Conservation (phyloP, 2,329 filamentous ascomycete species). For the Fusarium nanum region DNA sequence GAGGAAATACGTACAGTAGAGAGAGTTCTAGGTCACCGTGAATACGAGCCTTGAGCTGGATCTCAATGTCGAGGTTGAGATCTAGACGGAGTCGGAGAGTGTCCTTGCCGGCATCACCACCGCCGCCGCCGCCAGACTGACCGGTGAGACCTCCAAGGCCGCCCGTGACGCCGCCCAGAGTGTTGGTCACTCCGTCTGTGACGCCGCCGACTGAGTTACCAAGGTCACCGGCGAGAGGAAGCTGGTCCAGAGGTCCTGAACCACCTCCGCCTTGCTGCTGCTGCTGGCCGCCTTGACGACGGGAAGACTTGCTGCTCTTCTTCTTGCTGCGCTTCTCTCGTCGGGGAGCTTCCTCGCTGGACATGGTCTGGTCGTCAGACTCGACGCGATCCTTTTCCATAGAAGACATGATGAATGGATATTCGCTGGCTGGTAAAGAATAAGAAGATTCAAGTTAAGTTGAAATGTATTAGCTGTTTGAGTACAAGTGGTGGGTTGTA, state of each 20-base stretch:
- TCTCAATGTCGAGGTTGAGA: constrained; percentile 85
- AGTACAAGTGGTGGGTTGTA: not conserved
- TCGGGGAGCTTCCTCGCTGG: constrained; percentile 43
- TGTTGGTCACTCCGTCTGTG: constrained; percentile 56
- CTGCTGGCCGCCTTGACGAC: constrained; percentile 39
- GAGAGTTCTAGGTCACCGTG: constrained; percentile 85
- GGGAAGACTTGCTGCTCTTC: constrained; percentile 46
- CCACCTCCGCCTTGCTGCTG: constrained; percentile 24
- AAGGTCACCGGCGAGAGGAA: constrained; percentile 52
- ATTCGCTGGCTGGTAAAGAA: constrained; percentile 5
- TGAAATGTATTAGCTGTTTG: constrained; percentile 15
- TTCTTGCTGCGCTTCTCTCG: constrained; percentile 46
- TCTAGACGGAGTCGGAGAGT: constrained; percentile 77
- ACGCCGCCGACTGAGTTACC: constrained; percentile 54
- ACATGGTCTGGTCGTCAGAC: constrained; percentile 41
- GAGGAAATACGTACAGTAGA: constrained; percentile 65
- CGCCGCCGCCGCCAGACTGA: constrained; percentile 48
- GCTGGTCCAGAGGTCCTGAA: constrained; percentile 51
- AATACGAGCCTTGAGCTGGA: constrained; percentile 86
- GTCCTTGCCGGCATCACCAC: constrained; percentile 65
- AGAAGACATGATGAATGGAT: constrained; percentile 39
- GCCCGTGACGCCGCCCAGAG: constrained; percentile 56
- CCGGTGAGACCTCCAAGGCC: constrained; percentile 54
- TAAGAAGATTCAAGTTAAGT: not conserved
- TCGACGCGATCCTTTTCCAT: constrained; percentile 48